Conservation (phyloP, 805 yeast genomes). For the Wickerhamiella lipophila region DNA sequence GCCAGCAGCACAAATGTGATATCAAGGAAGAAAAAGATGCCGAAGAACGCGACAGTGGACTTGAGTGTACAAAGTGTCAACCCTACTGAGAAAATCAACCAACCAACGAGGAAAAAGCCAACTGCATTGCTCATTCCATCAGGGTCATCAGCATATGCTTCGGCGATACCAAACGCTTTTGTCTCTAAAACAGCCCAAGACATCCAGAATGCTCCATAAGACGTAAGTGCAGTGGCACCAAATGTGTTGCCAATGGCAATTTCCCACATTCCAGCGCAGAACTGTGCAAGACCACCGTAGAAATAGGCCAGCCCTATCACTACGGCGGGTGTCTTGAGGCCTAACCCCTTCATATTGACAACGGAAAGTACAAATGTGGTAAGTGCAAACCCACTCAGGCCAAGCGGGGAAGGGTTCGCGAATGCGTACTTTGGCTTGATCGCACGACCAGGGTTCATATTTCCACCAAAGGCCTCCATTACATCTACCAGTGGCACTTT, state of each 20-base stretch:
- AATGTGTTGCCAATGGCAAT: conserved; percentile 50
- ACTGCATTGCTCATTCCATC: conserved; percentile 34
- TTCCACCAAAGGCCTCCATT: conserved; percentile 50
- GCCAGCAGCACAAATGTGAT: conserved; percentile 46
- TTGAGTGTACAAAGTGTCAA: conserved; percentile 43
- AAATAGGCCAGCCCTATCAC: conserved; percentile 47
- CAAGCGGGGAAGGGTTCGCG: conserved; percentile 57
- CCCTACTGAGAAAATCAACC: conserved; percentile 50
- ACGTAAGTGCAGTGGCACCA: conserved; percentile 50
- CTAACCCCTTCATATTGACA: conserved; percentile 45
- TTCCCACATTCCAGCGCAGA: conserved; percentile 57
- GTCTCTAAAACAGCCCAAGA: conserved; percentile 48
- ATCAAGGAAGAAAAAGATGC: conserved; percentile 40
- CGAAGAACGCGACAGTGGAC: conserved; percentile 52
- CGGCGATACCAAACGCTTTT: conserved; percentile 46
- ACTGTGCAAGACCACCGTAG: conserved; percentile 51
- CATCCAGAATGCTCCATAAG: conserved; percentile 63
- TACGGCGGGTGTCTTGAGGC: conserved; percentile 39
- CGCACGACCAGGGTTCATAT: conserved; percentile 54
- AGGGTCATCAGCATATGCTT: conserved; percentile 38
- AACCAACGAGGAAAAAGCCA: conserved; percentile 48
- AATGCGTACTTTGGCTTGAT: conserved; percentile 46
- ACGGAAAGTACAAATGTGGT: conserved; percentile 50
- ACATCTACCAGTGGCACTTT: conserved; percentile 42
- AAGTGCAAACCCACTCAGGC: conserved; percentile 47